These are phyloP conservation scores for Sanghuangporus weigelae DNA, from an alignment of 1,284 basidiomycete species.

Conservation along the genomic window DNA sequence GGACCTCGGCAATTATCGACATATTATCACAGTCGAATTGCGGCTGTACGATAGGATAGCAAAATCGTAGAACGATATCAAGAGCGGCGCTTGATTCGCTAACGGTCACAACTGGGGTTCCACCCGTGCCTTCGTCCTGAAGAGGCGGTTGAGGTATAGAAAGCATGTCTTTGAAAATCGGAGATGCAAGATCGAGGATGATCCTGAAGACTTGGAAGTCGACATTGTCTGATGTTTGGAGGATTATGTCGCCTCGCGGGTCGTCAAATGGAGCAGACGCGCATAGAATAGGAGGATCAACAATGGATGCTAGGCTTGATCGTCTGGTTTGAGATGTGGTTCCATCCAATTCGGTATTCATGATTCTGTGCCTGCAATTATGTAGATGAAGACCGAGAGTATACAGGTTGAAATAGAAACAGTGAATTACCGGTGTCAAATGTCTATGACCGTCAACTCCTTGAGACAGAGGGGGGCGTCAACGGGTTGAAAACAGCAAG, in stretches of 20 bases:
- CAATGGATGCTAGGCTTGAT: background rate
- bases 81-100: background rate
- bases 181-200: constrained; percentile 10
- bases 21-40: background rate
- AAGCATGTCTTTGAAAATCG: constrained; percentile 12
- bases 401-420: no score
- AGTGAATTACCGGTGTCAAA: no score
- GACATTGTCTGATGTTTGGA: constrained; percentile 7
- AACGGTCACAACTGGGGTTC: background rate
- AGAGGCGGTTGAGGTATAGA: background rate
- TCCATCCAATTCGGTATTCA: background rate
- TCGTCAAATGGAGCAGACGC: constrained; percentile 9
- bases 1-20: background rate
- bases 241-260: constrained; percentile 10
- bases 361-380: background rate
- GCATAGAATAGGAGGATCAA: background rate
- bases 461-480: no score
- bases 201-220: constrained; percentile 3
- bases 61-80: background rate
- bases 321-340: background rate
- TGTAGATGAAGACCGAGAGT: no score
- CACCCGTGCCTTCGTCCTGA: background rate
- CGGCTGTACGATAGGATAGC: background rate
- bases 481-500: no score
- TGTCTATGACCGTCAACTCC: no score